A percentile compares a stretch with the other conserved stretches of the same genome.
These are phyloP conservation scores for Fusarium mangiferae DNA, from an alignment of 2,329 filamentous ascomycete species.

Conservation along the genomic window DNA sequence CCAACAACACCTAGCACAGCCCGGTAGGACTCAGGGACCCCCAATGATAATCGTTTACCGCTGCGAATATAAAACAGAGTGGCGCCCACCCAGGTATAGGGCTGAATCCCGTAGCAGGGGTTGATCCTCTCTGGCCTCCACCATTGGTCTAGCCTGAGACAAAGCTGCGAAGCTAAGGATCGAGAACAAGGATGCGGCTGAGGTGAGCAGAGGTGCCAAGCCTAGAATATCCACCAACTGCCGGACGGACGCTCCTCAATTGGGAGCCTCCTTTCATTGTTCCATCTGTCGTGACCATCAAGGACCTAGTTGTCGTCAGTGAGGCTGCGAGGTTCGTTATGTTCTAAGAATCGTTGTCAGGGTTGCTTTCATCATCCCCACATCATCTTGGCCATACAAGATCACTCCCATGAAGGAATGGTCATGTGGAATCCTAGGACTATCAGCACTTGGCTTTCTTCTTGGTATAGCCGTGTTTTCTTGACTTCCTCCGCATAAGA, in stretches of 20 bases:
- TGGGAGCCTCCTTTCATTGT: neutral
- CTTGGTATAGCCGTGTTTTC: neutral
- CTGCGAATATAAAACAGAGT: slow-evolving; percentile 8
- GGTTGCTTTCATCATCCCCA: neutral
- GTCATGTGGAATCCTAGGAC: fast-evolving
- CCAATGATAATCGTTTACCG: neutral
- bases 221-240: slow-evolving; percentile 13
- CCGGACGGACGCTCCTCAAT: neutral
- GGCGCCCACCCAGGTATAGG: slow-evolving; percentile 8
- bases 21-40: neutral
- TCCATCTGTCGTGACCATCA: neutral
- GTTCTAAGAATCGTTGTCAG: neutral
- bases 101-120: slow-evolving; percentile 8
- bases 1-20: slow-evolving; percentile 7
- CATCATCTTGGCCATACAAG: no score
- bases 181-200: slow-evolving; percentile 8
- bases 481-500: neutral
- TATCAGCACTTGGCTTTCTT: neutral
- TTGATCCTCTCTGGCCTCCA: neutral
- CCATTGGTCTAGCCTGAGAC: slow-evolving; percentile 8
- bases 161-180: slow-evolving; percentile 1
- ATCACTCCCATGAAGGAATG: neutral
- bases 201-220: slow-evolving; percentile 10
- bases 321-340: neutral
- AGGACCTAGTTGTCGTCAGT: neutral